Evolutionary conservation across 2,329 filamentous ascomycete species (phyloP).

Genomic region (Fusarium setosum): DNA sequence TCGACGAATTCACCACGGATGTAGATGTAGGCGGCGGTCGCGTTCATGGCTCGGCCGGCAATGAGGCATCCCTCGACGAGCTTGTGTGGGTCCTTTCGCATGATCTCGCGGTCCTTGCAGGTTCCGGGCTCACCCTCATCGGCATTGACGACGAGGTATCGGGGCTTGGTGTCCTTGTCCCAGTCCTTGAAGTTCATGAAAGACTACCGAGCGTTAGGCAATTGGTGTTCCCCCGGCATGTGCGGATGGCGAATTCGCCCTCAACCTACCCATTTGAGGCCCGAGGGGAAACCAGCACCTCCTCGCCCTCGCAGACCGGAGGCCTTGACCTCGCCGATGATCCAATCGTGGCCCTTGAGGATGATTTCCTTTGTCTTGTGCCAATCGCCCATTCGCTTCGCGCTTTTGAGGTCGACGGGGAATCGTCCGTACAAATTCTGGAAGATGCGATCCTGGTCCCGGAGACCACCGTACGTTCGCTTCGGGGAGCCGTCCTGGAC

Average conservation of each 20-base stretch:
- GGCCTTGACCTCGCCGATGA: constrained; percentile 96
- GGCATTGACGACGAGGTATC: constrained; percentile 97
- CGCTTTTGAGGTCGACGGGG: constrained; percentile 89
- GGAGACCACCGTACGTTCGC: constrained; percentile 84
- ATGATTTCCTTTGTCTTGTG: constrained; percentile 99
- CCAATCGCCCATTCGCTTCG: constrained; percentile 99
- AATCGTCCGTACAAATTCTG: constrained; percentile 97
- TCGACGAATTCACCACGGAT: constrained; percentile 98
- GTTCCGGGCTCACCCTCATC: constrained; percentile 99
- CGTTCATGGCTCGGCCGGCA: constrained; percentile 98
- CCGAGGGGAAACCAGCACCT: constrained; percentile 97
- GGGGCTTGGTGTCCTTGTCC: constrained; percentile 96
- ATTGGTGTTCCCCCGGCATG: constrained; percentile 35
- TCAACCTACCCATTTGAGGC: constrained; percentile 93
- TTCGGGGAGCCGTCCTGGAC: constrained; percentile 79
- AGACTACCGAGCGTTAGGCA: constrained; percentile 67
- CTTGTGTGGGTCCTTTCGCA: constrained; percentile 99
- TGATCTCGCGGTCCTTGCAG: constrained; percentile 99
- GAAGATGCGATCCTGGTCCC: constrained; percentile 98
- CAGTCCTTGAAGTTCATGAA: constrained; percentile 99
- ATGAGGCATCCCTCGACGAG: constrained; percentile 97
- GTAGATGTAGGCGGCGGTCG: constrained; percentile 98
- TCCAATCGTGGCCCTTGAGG: constrained; percentile 97
- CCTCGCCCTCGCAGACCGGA: constrained; percentile 95
- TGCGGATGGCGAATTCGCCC: constrained; percentile 15